These are phyloP conservation scores for Lepidium sativum DNA, from an alignment of 345 rosid species.

Conservation along the genomic window DNA sequence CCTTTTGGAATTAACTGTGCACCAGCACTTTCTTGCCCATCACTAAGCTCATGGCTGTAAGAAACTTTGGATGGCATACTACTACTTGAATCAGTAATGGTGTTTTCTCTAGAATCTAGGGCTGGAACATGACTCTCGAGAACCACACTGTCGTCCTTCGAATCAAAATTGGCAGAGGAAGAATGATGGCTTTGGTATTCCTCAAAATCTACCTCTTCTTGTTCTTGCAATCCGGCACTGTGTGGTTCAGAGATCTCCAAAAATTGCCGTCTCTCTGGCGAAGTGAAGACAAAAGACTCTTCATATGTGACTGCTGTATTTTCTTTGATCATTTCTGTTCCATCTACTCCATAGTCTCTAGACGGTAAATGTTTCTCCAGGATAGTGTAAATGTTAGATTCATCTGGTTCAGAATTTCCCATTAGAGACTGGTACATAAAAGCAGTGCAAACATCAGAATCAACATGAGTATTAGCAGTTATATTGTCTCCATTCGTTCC, in stretches of 20 bases:
- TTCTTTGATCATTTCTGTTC: background rate
- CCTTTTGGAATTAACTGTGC: background rate
- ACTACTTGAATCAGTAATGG: background rate
- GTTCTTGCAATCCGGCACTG: background rate
- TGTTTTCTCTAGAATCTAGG: background rate
- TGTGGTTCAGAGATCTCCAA: background rate
- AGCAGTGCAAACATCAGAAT: background rate
- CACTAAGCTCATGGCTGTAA: background rate
- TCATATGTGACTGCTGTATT: background rate
- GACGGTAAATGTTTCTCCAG: background rate
- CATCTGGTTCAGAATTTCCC: conserved; percentile 3
- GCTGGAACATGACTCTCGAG: background rate
- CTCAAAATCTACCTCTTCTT: background rate
- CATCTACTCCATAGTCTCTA: background rate
- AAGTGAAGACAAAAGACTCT: background rate
- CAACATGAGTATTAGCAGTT: background rate
- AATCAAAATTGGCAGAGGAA: background rate
- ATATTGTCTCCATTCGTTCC: background rate
- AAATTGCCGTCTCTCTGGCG: background rate
- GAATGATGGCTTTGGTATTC: conserved; percentile 1
- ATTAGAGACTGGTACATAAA: background rate
- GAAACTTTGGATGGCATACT: background rate
- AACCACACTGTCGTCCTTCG: background rate
- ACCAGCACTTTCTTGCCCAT: background rate
- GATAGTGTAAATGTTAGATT: background rate